These are phyloP conservation scores for Madurella fahalii DNA, from an alignment of 2,329 filamentous ascomycete genomes.

Conservation along the genomic window DNA sequence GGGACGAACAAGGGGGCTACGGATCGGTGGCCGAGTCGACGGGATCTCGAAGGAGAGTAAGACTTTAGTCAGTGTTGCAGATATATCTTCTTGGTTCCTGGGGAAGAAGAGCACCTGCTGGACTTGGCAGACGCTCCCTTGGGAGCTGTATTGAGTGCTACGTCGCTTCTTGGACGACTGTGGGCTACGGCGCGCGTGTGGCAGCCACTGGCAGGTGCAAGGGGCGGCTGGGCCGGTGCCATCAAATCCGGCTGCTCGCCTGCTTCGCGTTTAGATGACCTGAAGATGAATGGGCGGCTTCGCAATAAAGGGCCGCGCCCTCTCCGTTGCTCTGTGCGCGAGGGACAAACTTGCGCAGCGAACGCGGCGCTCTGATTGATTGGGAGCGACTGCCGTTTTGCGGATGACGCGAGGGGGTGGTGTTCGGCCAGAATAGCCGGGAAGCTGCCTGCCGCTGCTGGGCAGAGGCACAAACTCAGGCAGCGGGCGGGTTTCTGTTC, in stretches of 20 bases:
- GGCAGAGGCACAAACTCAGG: constrained; percentile 3
- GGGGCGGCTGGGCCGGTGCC: background rate
- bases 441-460: constrained; percentile 16
- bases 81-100: background rate
- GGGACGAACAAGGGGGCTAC: background rate
- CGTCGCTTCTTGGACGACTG: background rate
- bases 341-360: constrained; percentile 10
- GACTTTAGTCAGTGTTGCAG: background rate
- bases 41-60: background rate
- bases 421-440: constrained; percentile 17
- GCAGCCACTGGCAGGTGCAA: background rate
- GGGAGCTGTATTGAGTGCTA: background rate
- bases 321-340: constrained; percentile 10
- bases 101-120: background rate
- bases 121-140: background rate
- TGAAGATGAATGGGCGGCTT: constrained; percentile 10
- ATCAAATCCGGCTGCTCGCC: constrained; percentile 2
- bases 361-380: constrained; percentile 16
- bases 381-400: constrained; percentile 16
- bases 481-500: constrained; percentile 4
- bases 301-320: constrained; percentile 10
- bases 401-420: constrained; percentile 7
- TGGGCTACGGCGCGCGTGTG: background rate
- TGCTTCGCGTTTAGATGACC: constrained; percentile 8
- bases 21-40: background rate